Base-by-base conservation (phyloP, 2,329 filamentous ascomycete species). In the Alternaria gansuensis region DNA sequence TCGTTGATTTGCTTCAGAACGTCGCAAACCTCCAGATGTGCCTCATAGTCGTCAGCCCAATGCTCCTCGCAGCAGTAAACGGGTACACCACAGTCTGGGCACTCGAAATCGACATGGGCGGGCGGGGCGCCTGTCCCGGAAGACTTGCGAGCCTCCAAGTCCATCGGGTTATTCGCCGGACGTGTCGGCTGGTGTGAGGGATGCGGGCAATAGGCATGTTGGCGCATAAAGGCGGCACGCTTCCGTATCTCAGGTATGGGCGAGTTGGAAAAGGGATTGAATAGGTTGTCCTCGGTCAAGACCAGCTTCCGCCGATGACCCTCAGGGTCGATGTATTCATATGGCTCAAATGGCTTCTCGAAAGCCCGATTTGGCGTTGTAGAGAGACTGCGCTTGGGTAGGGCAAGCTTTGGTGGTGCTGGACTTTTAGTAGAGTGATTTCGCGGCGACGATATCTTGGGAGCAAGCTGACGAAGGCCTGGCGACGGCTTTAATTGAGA, bases 11-110 rank as follows among this genome's bases (percentile, higher is more conserved):
- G 90, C 65, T 90, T 85, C 56, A 99, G 81, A 0, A 91, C 91
- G 72, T 99, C 94, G 77, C 95, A 99, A 34, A 99, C 89, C 74
- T 97, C 87, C 60, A 99, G 78, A 78, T 99, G 95, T 17, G 88
- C 85, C 78, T 98, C 94, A 73, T 97, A 99, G 77, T 98, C 92
- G 69, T 96, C 92, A 75, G 91, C 92, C 91, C 94, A 98, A 77
- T 99, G 95, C 68, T 92, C 90, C 78, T 97, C 91, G 68, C 88
- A 94, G 81, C 95, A 99, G 75, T 95, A 96, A 6, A 97, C 88
- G 0, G 96, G 93, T 40, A 98, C 86, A 13, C 95, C 95, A 70
- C 95, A 99, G 77, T 99, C 94, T 0, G 95, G 93, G 71, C 95
- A 99, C 78, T 98, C 95, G 73, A 96, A 97, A 67, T 90, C 84